Evolutionary conservation across 2,329 filamentous ascomycete genomes (phyloP).

Genomic region (Xylogone sp.): DNA sequence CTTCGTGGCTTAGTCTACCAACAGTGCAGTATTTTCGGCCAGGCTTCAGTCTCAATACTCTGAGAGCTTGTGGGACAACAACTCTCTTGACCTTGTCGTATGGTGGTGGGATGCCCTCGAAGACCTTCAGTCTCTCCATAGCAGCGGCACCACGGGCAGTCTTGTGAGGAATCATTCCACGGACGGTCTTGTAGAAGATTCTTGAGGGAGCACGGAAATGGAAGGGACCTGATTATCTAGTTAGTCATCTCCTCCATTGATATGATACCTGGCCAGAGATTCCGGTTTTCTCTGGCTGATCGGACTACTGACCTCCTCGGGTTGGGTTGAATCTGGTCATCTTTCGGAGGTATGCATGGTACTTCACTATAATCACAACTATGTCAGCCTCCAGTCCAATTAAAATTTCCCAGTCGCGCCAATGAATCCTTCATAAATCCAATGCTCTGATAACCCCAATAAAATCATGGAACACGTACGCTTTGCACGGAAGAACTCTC

Average conservation of each 20-base stretch:
- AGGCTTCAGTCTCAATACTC: constrained; percentile 94
- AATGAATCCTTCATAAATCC: constrained; percentile 9
- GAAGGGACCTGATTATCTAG: constrained; percentile 72
- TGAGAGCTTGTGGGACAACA: constrained; percentile 96
- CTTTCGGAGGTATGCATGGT: constrained; percentile 99
- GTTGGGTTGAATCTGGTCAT: constrained; percentile 99
- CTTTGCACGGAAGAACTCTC: constrained; percentile 99
- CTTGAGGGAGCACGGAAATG: constrained; percentile 98
- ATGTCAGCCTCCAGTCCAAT: constrained; percentile 40
- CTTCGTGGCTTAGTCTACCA: constrained; percentile 95
- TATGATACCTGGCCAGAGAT: background rate
- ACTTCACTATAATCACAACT: constrained; percentile 77
- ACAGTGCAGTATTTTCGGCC: constrained; percentile 99
- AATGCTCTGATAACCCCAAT: constrained; percentile 3
- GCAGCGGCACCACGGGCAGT: constrained; percentile 95
- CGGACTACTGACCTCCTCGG: constrained; percentile 73
- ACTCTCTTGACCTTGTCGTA: constrained; percentile 99
- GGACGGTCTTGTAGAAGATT: constrained; percentile 99
- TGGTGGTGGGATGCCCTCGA: constrained; percentile 97
- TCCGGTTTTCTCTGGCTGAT: constrained; percentile 2
- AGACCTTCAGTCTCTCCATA: constrained; percentile 98
- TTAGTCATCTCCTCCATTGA: constrained; percentile 25
- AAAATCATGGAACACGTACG: constrained; percentile 65
- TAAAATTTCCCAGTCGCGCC: constrained; percentile 8
- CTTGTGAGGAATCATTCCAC: constrained; percentile 99